phyloP scores from a whole-genome alignment of 23 red algal species.

The Gracilaria domingensis region DNA sequence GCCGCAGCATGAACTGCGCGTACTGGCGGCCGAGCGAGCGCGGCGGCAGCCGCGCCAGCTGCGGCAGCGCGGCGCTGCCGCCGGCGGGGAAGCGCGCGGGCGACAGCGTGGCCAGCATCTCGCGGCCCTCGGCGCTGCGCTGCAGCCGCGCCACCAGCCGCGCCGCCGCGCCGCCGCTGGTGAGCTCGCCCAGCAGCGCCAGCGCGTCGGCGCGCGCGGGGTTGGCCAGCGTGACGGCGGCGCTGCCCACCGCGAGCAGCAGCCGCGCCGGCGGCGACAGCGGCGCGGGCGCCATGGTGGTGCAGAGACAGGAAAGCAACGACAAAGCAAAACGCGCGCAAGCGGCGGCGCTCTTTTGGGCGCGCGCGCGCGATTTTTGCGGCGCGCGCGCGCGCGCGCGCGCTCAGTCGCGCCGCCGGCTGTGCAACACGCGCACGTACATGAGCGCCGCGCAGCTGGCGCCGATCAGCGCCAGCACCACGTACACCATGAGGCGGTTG shows the following conservation, averaged over 20 bases:
- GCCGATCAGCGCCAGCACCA: slow-evolving; percentile 49
- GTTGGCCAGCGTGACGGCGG: slow-evolving; percentile 59
- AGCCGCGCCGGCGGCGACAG: slow-evolving; percentile 67
- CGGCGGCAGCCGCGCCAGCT: not conserved
- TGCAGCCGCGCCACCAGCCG: slow-evolving; percentile 29
- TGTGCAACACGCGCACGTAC: slow-evolving; percentile 54
- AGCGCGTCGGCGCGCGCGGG: slow-evolving; percentile 91
- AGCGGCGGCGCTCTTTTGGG: slow-evolving; percentile 64
- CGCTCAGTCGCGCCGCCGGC: no score
- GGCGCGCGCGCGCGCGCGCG: not conserved
- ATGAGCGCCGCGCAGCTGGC: slow-evolving; percentile 53
- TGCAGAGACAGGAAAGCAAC: no score
- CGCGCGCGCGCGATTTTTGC: no score
- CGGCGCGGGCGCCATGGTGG: not conserved
- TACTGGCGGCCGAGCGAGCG: slow-evolving; percentile 84
- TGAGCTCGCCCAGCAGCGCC: slow-evolving; percentile 82
- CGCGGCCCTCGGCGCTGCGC: slow-evolving; percentile 17
- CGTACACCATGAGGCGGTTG: slow-evolving; percentile 76
- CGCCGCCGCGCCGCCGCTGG: slow-evolving; percentile 33
- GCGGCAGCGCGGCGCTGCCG: slow-evolving; percentile 18
- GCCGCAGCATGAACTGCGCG: slow-evolving; percentile 76
- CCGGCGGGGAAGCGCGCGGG: slow-evolving; percentile 65
- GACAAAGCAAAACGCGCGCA: slow-evolving; percentile 74
- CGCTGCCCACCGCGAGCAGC: slow-evolving; percentile 53
- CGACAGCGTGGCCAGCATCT: slow-evolving; percentile 21